Conservation (phyloP, 768 basidiomycete species). For the Cystoderma amianthinum region DNA sequence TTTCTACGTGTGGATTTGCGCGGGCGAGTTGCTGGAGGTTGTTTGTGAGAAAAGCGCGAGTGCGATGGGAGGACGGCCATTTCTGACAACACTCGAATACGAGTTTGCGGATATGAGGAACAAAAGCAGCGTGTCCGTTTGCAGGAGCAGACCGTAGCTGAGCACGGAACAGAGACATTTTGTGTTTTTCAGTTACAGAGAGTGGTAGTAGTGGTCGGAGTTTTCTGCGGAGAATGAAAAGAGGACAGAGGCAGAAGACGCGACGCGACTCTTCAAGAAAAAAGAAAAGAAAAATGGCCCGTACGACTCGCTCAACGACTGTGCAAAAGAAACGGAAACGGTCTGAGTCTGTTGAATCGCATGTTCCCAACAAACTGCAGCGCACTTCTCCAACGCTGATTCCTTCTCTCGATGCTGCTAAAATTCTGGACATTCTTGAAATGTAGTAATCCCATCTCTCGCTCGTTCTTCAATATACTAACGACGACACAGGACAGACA, state of each 20-base stretch:
- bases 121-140: slow-evolving; percentile 69
- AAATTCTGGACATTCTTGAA: neutral
- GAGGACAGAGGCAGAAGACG: neutral
- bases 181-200: slow-evolving; percentile 7
- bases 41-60: slow-evolving; percentile 62
- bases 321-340: no score
- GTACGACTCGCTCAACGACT: slow-evolving; percentile 21
- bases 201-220: neutral
- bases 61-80: slow-evolving; percentile 68
- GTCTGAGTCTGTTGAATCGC: no score
- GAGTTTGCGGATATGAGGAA: slow-evolving; percentile 77
- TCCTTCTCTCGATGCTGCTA: no score
- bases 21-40: slow-evolving; percentile 60
- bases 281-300: slow-evolving; percentile 83
- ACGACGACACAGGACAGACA: neutral
- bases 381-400: no score
- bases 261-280: slow-evolving; percentile 23
- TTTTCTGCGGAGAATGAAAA: slow-evolving; percentile 8
- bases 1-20: slow-evolving; percentile 75
- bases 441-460: no score
- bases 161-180: slow-evolving; percentile 28
- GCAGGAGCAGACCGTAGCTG: slow-evolving; percentile 50
- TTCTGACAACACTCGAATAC: slow-evolving; percentile 87
- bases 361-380: no score
- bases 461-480: no score